Base-by-base conservation (phyloP, 2,329 filamentous ascomycete genomes). In the Reticulascus tulasneorum region DNA sequence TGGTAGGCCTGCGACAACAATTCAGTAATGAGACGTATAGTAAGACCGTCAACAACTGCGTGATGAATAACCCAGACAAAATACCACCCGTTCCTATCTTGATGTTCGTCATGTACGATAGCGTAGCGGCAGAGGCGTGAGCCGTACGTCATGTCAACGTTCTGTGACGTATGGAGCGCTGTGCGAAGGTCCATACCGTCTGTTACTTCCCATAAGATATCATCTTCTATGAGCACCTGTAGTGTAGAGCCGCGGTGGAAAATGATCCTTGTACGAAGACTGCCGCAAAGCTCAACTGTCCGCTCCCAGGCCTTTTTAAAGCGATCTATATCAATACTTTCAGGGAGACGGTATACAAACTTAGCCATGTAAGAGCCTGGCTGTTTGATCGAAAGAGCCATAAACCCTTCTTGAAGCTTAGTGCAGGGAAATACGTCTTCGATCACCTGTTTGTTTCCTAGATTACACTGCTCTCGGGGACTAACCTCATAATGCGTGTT, bases 321-420 rank as follows among this genome's bases (percentile, higher is more conserved):
- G 9, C 27, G 38, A 6, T 22, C 27, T n/a, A 52, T 13, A 7
- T 54, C 38, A 5, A 53, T 33, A 17, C 46, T 16, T 9, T 23
- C 16, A 2, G 45, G 29, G 4, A 59, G 40, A 10, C 44, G 36
- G 7, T 56, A 38, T 3, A 50, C 53, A 15, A 51, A 43, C 21
- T 56, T 52, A 4, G 54, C 53, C 8, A 64, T 50, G 26, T 69
- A 70, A 2, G 58, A 56, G 4, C 60, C 62, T 0, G 49, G 33
- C 10, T 57, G 48, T 24, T 55, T 55, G n/a, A 45, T 29, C 26
- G 26, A 29, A 18, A 29, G 10, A 10, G 26, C 26, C 26, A 29
- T 29, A 15, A 29, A 12, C 9, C 19, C 19, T 9, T 29, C 26
- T 18, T 29, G 26, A 9, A 29, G 26, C 16, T 15, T 15, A 9